These are phyloP conservation scores for Ogataea trehaloabstinens DNA, from an alignment of 805 yeast genomes.

Conservation along the genomic window DNA sequence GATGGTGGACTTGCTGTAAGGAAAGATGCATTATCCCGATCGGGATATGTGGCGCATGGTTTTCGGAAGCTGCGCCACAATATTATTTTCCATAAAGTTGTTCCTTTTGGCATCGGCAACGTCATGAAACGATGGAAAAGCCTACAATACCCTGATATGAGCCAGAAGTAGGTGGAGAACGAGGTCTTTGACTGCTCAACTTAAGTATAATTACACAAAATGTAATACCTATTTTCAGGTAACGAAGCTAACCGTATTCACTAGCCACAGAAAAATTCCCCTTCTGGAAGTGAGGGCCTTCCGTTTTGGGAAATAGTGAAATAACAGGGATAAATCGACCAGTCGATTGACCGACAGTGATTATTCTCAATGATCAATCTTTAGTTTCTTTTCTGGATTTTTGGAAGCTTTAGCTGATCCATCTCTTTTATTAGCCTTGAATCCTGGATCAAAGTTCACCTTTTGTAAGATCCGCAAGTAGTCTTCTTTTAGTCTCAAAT, in stretches of 20 bases:
- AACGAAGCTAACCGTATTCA: too few relatives aligned
- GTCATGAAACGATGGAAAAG: too few relatives aligned
- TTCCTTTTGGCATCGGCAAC: too few relatives aligned
- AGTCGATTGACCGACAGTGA: not conserved
- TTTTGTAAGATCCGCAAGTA: conserved; percentile 55
- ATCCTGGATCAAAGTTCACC: conserved; percentile 15
- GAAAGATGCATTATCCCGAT: conserved; percentile 1
- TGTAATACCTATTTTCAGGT: too few relatives aligned
- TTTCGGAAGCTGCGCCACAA: not conserved
- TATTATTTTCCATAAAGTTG: too few relatives aligned
- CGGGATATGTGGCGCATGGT: conserved; percentile 2
- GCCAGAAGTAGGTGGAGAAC: too few relatives aligned
- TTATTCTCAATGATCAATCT: conserved; percentile 5
- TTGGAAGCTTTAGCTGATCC: not conserved
- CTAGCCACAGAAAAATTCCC: conserved; percentile 8
- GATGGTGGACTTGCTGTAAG: conserved; percentile 4
- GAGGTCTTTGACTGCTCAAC: too few relatives aligned
- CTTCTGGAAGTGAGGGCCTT: conserved; percentile 18
- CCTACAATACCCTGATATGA: too few relatives aligned
- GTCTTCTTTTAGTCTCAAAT: conserved; percentile 64
- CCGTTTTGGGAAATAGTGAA: conserved; percentile 12
- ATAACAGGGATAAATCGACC: not conserved
- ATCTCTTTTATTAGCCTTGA: conserved; percentile 2
- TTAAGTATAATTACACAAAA: too few relatives aligned
- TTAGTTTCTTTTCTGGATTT: conserved; percentile 8